These are phyloP conservation scores for Phellinidium pouzarii DNA, from an alignment of 1,284 basidiomycete species.

Conservation along the genomic window DNA sequence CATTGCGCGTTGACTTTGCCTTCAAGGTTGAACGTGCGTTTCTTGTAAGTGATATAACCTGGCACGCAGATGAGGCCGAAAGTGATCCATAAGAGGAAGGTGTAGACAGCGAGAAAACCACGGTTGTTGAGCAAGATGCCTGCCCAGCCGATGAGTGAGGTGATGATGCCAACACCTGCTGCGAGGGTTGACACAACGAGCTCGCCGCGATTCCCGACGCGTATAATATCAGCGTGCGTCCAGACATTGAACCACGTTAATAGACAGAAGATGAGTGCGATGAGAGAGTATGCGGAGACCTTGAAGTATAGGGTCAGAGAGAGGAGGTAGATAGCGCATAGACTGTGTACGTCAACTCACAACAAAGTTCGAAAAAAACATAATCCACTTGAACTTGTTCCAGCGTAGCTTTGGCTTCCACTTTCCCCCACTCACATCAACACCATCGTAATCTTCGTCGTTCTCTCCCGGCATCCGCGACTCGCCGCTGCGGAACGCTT, in stretches of 20 bases:
- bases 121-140: constrained; percentile 46
- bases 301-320: constrained; percentile 20
- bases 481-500: constrained; percentile 32
- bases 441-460: constrained; percentile 32
- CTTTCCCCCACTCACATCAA: background rate
- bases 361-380: constrained; percentile 35
- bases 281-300: constrained; percentile 35
- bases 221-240: constrained; percentile 37
- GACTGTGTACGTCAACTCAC: constrained; percentile 27
- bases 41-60: constrained; percentile 66
- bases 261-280: constrained; percentile 35
- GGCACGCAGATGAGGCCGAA: constrained; percentile 58
- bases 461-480: constrained; percentile 34
- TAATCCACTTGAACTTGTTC: constrained; percentile 43
- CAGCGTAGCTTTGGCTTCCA: constrained; percentile 34
- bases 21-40: constrained; percentile 60
- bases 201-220: constrained; percentile 37
- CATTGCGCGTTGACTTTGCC: constrained; percentile 69
- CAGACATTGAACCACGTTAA: constrained; percentile 45
- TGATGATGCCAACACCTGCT: constrained; percentile 31
- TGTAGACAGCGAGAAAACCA: constrained; percentile 41
- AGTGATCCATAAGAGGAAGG: constrained; percentile 40
- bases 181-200: constrained; percentile 41
- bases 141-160: constrained; percentile 39
- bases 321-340: background rate